These are phyloP conservation scores for Ogataea polymorpha DNA, from an alignment of 805 yeast genomes.

Conservation along the genomic window DNA sequence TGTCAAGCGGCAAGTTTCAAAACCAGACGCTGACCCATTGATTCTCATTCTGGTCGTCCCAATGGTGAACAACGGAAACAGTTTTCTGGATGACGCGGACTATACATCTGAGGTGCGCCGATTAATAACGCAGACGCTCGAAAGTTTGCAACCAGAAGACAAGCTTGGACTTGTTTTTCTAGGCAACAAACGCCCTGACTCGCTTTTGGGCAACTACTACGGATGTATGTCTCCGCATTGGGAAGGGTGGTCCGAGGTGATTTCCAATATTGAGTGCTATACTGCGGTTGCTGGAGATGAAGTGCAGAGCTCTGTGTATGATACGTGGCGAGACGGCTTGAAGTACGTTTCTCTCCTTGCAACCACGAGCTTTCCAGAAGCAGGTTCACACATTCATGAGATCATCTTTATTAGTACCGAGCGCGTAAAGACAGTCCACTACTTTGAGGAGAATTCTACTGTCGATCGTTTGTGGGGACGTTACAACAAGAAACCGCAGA, in stretches of 20 bases:
- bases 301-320: slow-evolving; percentile 3
- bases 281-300: slow-evolving; percentile 14
- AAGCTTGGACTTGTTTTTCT: slow-evolving; percentile 30
- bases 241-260: slow-evolving; percentile 29
- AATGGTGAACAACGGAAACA: slow-evolving; percentile 18
- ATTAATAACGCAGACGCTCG: slow-evolving; percentile 11
- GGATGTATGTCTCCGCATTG: slow-evolving; percentile 28
- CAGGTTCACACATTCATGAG: slow-evolving; percentile 14
- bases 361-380: slow-evolving; percentile 17
- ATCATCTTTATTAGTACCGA: slow-evolving; percentile 24
- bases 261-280: slow-evolving; percentile 23
- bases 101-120: slow-evolving; percentile 18
- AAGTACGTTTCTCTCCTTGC: slow-evolving; percentile 22
- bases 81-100: slow-evolving; percentile 19
- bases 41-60: slow-evolving; percentile 28
- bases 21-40: slow-evolving; percentile 34
- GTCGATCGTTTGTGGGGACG: slow-evolving; percentile 1
- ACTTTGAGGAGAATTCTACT: not conserved
- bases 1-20: slow-evolving; percentile 37
- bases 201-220: slow-evolving; percentile 29
- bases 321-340: slow-evolving; percentile 25
- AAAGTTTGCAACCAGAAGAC: slow-evolving; percentile 20
- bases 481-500: not conserved
- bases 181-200: slow-evolving; percentile 16
- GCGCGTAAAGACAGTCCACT: slow-evolving; percentile 1